Evolutionary conservation across 768 basidiomycete species (phyloP).

Genomic region (Pisolithus tinctorius): DNA sequence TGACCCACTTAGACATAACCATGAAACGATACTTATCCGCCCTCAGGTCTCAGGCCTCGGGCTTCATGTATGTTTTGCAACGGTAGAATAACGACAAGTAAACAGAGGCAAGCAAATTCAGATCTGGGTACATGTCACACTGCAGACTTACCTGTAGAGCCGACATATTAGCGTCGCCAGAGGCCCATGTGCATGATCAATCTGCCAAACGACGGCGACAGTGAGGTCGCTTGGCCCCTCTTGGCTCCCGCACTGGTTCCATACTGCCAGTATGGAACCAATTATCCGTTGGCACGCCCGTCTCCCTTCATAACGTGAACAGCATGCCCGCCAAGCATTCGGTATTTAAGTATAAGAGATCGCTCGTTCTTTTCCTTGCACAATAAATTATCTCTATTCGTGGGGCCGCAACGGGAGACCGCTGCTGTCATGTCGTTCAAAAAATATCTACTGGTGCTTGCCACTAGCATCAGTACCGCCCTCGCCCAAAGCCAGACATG

Average conservation of each 20-base stretch:
- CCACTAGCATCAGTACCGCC: conserved; percentile 6
- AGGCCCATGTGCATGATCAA: neutral
- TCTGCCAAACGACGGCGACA: neutral
- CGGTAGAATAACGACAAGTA: too few relatives aligned
- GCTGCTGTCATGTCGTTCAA: conserved; percentile 13
- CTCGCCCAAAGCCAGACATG: conserved; percentile 21
- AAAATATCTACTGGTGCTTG: conserved; percentile 8
- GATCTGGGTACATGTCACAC: neutral
- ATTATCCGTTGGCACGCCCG: neutral
- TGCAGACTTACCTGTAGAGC: conserved; percentile 4
- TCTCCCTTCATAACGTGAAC: conserved; percentile 1
- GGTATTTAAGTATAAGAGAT: conserved; percentile 1
- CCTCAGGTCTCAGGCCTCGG: too few relatives aligned
- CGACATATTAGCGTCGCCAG: conserved; percentile 1
- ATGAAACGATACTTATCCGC: too few relatives aligned
- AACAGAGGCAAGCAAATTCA: too few relatives aligned
- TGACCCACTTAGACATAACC: too few relatives aligned
- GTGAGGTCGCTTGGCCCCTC: neutral
- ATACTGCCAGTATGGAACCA: neutral
- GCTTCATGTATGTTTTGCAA: too few relatives aligned
- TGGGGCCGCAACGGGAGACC: neutral
- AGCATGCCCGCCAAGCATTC: neutral
- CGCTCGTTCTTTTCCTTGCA: neutral
- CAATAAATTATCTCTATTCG: neutral
- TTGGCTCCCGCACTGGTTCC: neutral